Percentiles rank a stretch among this genome's conserved stretches.
Evolutionary conservation across 805 yeast species (phyloP).

Genomic region (Starmera caribaea): DNA sequence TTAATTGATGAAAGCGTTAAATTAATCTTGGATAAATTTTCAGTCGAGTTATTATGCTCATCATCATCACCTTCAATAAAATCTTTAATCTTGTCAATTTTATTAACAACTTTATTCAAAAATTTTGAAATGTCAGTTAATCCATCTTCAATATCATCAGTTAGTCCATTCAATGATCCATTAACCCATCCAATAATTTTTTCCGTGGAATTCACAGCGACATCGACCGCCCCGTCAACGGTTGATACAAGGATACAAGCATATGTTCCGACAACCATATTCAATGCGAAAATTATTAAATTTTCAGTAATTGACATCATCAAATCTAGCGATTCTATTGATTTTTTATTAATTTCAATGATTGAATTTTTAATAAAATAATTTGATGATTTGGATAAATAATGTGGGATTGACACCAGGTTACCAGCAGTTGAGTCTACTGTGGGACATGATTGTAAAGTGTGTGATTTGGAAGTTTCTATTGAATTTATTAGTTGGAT

Average conservation of each 20-base stretch:
- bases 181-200: constrained; percentile 52
- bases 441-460: constrained; percentile 35
- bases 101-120: constrained; percentile 44
- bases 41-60: constrained; percentile 20
- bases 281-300: constrained; percentile 54
- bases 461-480: constrained; percentile 25
- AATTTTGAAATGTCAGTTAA: constrained; percentile 48
- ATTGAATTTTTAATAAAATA: constrained; percentile 36
- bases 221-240: constrained; percentile 59
- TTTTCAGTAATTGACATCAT: constrained; percentile 48
- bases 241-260: constrained; percentile 73
- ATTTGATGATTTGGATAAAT: constrained; percentile 47
- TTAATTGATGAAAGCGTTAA: constrained; percentile 46
- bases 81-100: constrained; percentile 41
- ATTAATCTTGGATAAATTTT: constrained; percentile 37
- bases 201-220: constrained; percentile 68
- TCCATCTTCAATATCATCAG: constrained; percentile 57
- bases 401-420: constrained; percentile 42
- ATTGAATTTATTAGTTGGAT: constrained; percentile 35
- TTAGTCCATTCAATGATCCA: constrained; percentile 40
- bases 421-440: constrained; percentile 30
- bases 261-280: constrained; percentile 76
- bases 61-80: constrained; percentile 42
- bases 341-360: constrained; percentile 36
- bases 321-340: constrained; percentile 33